These are phyloP conservation scores for Sequoia sempervirens DNA, from an alignment of 75 land plant genomes.

Conservation along the genomic window DNA sequence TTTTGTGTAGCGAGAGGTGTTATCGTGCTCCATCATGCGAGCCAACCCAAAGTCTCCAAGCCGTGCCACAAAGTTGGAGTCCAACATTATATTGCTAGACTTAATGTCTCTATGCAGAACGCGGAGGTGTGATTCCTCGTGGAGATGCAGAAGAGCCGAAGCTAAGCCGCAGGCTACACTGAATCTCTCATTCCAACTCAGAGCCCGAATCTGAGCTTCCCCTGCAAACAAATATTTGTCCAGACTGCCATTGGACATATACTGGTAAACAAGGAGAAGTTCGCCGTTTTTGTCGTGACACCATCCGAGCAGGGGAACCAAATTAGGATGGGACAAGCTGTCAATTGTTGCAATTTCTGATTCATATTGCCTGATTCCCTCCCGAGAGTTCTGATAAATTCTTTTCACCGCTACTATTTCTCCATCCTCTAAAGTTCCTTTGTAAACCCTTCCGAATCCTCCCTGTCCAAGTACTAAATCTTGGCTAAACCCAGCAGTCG, in stretches of 20 bases:
- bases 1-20: slow-evolving; percentile 36
- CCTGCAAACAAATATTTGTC: not conserved
- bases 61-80: not conserved
- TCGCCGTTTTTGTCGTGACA: not conserved
- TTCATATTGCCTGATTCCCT: slow-evolving; percentile 27
- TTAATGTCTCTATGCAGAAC: slow-evolving; percentile 44
- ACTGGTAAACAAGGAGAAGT: slow-evolving; percentile 6
- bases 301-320: slow-evolving; percentile 31
- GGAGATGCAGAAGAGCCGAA: slow-evolving; percentile 32
- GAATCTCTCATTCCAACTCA: slow-evolving; percentile 5
- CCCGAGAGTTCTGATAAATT: slow-evolving; percentile 14
- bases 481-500: slow-evolving; percentile 10
- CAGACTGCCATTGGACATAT: slow-evolving; percentile 15
- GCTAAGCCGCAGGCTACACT: slow-evolving; percentile 31
- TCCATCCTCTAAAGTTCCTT: slow-evolving; percentile 4
- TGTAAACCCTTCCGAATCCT: slow-evolving; percentile 19
- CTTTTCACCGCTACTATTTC: slow-evolving; percentile 19
- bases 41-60: slow-evolving; percentile 68
- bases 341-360: slow-evolving; percentile 27
- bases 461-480: slow-evolving; percentile 13
- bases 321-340: slow-evolving; percentile 30
- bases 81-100: slow-evolving; percentile 62
- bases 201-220: too few relatives aligned
- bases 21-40: slow-evolving; percentile 32
- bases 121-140: not conserved